A percentile compares a stretch with the other conserved stretches of the same genome.
Conservation (phyloP, 1,284 basidiomycete genomes). For the Stereum hirsutum region DNA sequence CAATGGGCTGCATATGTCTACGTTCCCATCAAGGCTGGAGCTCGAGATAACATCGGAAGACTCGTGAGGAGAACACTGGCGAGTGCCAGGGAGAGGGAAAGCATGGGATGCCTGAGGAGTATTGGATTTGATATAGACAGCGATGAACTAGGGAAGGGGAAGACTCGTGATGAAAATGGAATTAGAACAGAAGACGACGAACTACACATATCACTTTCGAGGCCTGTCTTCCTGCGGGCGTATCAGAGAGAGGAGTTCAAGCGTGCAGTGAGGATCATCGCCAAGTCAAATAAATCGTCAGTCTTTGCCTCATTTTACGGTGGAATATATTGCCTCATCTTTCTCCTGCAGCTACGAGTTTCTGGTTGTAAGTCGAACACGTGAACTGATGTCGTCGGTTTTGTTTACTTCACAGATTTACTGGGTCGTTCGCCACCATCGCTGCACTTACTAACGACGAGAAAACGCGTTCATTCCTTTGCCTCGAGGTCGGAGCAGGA, state of each 20-base stretch:
- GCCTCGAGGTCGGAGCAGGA: slow-evolving; percentile 70
- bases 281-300: slow-evolving; percentile 38
- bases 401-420: slow-evolving; percentile 40
- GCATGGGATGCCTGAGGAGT: slow-evolving; percentile 33
- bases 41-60: slow-evolving; percentile 27
- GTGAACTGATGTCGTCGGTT: slow-evolving; percentile 1
- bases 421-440: slow-evolving; percentile 61
- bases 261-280: slow-evolving; percentile 39
- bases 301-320: slow-evolving; percentile 14
- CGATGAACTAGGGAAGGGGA: slow-evolving; percentile 7
- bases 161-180: slow-evolving; percentile 6
- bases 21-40: slow-evolving; percentile 40
- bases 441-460: slow-evolving; percentile 72
- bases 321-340: not conserved
- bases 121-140: slow-evolving; percentile 20
- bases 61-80: slow-evolving; percentile 40
- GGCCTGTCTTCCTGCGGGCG: slow-evolving; percentile 67
- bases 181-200: too few species aligned
- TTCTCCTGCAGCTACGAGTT: not conserved
- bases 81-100: slow-evolving; percentile 32
- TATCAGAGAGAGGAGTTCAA: slow-evolving; percentile 68
- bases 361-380: too few species aligned
- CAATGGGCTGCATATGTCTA: slow-evolving; percentile 75
- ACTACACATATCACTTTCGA: slow-evolving; percentile 68
- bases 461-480: slow-evolving; percentile 64